Evolutionary conservation across 1,139 yeast genomes (phyloP), one percentile per base, ranked within the genome.

Genomic region (Protomyces inouyei): DNA sequence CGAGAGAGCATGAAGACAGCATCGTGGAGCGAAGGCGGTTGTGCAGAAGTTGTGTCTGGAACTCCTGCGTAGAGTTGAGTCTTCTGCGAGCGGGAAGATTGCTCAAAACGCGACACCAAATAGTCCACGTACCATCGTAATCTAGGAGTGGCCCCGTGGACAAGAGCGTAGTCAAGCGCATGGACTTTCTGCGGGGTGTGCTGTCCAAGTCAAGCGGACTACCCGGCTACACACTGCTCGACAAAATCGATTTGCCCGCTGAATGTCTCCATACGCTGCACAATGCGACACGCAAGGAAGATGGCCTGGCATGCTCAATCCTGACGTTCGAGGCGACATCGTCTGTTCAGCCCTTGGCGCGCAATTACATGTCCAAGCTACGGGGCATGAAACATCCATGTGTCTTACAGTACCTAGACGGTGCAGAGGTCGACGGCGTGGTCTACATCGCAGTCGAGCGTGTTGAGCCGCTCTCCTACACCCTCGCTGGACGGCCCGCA

Each of bases 381-480:
- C 86, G 88, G 72, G 78, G 85, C 37, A 78, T 91, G 71, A 83
- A 86, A 67, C 79, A 88, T 36, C 98, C 98, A 0, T 95, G 96
- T 0, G 81, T 91, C 23, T 78, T 91, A 61, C 78, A 81, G 52
- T 82, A 85, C 16, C 70, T 88, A 12, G 97, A 92, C 69, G 83
- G 87, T 40, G 80, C 85, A 63, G 95, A 80, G 68, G 80, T 81
- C 52, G 89, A 86, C 57, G 77, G 80, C 25, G 76, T 75, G 55
- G 76, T 88, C n/a, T 86, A 87, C 70, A 80, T 92, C 35, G 80
- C 91, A 9, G 87, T 96, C 0, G 98, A 93, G 73, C 81, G 83
- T 14, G 90, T 87, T 1, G 71, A 72, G n/a, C 95, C 96, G 0
- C 77, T 90, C 75, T 38, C 72, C 32, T 66, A 56, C 28, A 48